Evolutionary conservation across 129 eudicot genomes (phyloP).

Genomic region (Scalesia atractyloides): DNA sequence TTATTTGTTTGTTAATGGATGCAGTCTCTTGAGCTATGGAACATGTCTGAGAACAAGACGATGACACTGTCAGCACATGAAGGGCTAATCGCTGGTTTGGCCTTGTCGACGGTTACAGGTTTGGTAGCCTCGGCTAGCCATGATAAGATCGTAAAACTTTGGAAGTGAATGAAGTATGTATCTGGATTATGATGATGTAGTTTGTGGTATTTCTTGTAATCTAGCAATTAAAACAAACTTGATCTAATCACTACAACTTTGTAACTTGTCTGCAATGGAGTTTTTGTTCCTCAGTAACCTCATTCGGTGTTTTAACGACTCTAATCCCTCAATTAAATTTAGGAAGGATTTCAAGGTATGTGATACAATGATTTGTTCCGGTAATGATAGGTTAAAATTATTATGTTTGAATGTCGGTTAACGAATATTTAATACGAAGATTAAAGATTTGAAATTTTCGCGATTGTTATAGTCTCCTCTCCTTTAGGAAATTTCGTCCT

Average conservation of each 20-base stretch:
- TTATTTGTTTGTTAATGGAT: slow-evolving; percentile 1
- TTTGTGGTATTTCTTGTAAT: neutral
- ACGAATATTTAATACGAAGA: too few species aligned
- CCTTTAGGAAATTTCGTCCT: too few species aligned
- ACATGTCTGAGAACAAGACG: slow-evolving; percentile 90
- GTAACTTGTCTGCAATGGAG: neutral
- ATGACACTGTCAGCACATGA: slow-evolving; percentile 92
- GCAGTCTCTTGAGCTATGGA: slow-evolving; percentile 96
- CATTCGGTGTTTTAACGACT: too few species aligned
- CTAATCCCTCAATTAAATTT: too few species aligned
- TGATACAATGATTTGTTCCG: too few species aligned
- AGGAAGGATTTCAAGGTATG: too few species aligned
- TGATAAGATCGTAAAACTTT: slow-evolving; percentile 86
- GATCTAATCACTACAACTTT: neutral
- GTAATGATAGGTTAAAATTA: too few species aligned
- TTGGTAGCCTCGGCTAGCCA: slow-evolving; percentile 96
- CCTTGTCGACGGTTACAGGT: slow-evolving; percentile 70
- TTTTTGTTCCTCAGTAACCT: neutral
- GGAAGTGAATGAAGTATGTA: slow-evolving; percentile 50
- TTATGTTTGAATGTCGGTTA: too few species aligned
- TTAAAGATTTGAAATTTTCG: too few species aligned
- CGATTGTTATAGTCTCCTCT: too few species aligned
- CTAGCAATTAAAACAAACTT: neutral
- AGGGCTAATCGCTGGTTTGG: slow-evolving; percentile 81
- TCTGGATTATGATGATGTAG: neutral